A percentile compares a stretch with the other conserved stretches of the same genome.
These are phyloP conservation scores for Keqinozyma sinolaborantium DNA, from an alignment of 1,139 yeast species.

Conservation along the genomic window DNA sequence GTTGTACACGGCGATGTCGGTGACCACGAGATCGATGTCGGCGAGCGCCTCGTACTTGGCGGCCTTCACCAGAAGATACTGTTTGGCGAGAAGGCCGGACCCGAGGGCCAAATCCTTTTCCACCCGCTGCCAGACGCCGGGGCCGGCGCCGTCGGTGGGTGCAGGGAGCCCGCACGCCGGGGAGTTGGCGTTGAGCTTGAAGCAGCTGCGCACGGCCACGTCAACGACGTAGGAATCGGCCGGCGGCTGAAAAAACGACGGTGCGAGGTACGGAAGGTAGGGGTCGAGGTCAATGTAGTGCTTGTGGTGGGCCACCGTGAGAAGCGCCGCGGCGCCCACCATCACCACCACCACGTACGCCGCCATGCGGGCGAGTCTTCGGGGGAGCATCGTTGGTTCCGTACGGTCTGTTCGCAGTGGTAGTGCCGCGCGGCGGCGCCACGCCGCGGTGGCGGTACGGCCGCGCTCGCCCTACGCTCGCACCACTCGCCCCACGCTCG, in stretches of 20 bases:
- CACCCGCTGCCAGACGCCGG: conserved; percentile 35
- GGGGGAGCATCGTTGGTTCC: conserved; percentile 26
- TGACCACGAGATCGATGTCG: conserved; percentile 20
- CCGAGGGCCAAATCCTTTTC: conserved; percentile 39
- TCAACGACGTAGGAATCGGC: conserved; percentile 37
- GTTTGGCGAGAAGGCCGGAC: conserved; percentile 26
- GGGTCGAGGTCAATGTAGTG: conserved; percentile 25
- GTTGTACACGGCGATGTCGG: conserved; percentile 37
- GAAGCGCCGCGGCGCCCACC: conserved; percentile 15
- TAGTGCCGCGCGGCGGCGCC: no score
- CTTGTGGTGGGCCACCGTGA: conserved; percentile 31
- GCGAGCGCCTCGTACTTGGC: conserved; percentile 20
- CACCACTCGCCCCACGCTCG: no score
- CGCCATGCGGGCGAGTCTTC: conserved; percentile 22
- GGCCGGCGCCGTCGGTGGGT: conserved; percentile 23
- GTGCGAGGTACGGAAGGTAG: conserved; percentile 30
- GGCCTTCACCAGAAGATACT: conserved; percentile 30
- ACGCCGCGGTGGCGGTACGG: no score
- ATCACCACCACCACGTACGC: conserved; percentile 16
- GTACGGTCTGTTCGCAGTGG: no score
- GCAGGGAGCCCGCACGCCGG: conserved; percentile 32
- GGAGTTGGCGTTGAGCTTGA: conserved; percentile 18
- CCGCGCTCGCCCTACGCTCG: no score
- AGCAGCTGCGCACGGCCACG: conserved; percentile 30
- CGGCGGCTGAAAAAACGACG: conserved; percentile 39